Evolutionary conservation across 257 asterid genomes (phyloP).

Genomic region (Nemophila menziesii): DNA sequence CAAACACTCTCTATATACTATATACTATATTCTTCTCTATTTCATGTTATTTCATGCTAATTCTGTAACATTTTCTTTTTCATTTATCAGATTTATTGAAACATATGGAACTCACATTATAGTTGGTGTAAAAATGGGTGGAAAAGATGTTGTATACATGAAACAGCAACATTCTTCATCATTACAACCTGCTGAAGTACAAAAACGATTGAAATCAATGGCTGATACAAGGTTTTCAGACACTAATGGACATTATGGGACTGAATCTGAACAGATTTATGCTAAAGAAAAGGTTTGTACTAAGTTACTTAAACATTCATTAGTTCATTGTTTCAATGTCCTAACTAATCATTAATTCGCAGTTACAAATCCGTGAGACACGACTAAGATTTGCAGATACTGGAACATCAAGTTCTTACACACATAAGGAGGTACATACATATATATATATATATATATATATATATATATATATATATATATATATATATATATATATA

Average conservation of each 20-base stretch:
- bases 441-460: too few relatives aligned
- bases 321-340: conserved; percentile 2
- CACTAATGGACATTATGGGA: conserved; percentile 35
- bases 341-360: conserved; percentile 18
- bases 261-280: conserved; percentile 32
- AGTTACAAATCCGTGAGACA: conserved; percentile 53
- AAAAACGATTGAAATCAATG: conserved; percentile 57
- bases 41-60: not conserved
- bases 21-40: not conserved
- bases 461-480: too few relatives aligned
- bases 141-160: conserved; percentile 79
- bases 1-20: not conserved
- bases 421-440: conserved; percentile 85
- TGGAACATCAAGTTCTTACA: conserved; percentile 67
- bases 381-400: conserved; percentile 76
- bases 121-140: conserved; percentile 97
- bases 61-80: not conserved
- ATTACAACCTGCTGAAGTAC: conserved; percentile 77
- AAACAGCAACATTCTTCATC: conserved; percentile 93
- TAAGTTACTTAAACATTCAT: not conserved
- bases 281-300: conserved; percentile 46
- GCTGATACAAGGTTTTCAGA: conserved; percentile 86
- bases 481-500: too few relatives aligned
- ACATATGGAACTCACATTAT: conserved; percentile 89
- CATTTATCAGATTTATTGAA: conserved; percentile 62